A percentile compares a stretch with the other conserved stretches of the same genome.
Conservation (phyloP, 345 rosid genomes). For the Physaria fendleri region DNA sequence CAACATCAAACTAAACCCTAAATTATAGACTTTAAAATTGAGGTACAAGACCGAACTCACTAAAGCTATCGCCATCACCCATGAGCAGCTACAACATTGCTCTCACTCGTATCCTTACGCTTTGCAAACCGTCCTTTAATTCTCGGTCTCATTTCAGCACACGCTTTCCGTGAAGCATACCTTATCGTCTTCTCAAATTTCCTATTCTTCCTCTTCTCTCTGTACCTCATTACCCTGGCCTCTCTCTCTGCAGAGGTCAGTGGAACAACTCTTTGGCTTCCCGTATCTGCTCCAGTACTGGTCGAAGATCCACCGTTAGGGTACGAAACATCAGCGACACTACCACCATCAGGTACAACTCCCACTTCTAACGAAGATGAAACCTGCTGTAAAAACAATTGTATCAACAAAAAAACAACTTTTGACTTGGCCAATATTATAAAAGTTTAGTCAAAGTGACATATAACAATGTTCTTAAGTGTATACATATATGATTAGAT, state of each 20-base stretch:
- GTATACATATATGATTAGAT: not conserved
- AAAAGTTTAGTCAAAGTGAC: not conserved
- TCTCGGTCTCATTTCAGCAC: no score
- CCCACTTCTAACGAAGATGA: constrained; percentile 92
- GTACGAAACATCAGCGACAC: constrained; percentile 55
- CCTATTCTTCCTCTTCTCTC: constrained; percentile 93
- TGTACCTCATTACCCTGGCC: constrained; percentile 91
- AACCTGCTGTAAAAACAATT: constrained; percentile 36
- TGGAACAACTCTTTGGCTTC: constrained; percentile 44
- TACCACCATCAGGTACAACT: constrained; percentile 83
- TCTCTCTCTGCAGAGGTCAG: constrained; percentile 78
- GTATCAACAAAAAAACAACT: not conserved
- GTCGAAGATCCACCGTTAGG: constrained; percentile 32
- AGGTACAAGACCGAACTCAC: constrained; percentile 75
- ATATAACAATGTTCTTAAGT: no score
- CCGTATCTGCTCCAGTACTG: constrained; percentile 39
- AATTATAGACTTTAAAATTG: constrained; percentile 39
- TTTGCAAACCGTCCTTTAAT: no score
- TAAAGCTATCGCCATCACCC: constrained; percentile 30
- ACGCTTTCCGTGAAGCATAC: constrained; percentile 88
- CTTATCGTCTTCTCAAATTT: constrained; percentile 97
- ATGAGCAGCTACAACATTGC: constrained; percentile 38
- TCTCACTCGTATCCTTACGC: no score
- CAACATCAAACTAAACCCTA: no score
- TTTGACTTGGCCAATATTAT: not conserved